Evolutionary conservation across 225 moss, liverwort and hornwort species (phyloP).

Genomic region (Pleurozium schreberi): DNA sequence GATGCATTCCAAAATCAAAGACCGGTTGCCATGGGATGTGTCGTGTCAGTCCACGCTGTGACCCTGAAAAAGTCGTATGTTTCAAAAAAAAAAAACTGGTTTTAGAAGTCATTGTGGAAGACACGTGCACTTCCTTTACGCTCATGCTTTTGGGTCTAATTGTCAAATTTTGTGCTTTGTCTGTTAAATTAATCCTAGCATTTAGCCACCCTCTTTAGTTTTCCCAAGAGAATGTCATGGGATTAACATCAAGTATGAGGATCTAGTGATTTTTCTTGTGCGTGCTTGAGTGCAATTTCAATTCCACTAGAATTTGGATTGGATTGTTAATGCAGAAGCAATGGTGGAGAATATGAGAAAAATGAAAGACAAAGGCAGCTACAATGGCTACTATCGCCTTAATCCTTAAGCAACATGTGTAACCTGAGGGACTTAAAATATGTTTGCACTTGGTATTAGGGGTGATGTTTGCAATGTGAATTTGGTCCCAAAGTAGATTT

Average conservation of each 20-base stretch:
- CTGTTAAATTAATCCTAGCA: not conserved
- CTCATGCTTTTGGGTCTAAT: not conserved
- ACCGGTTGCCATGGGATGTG: no score
- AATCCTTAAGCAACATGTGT: no score
- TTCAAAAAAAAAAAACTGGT: no score
- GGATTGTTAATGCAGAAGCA: not conserved
- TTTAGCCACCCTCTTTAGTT: not conserved
- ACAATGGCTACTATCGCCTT: no score
- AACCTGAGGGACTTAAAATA: fast-evolving
- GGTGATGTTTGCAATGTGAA: no score
- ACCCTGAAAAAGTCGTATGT: no score
- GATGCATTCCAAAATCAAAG: not conserved
- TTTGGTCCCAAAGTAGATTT: no score
- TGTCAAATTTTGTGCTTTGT: not conserved
- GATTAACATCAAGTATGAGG: not conserved
- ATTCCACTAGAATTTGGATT: not conserved
- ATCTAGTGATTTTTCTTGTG: not conserved
- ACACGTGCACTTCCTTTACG: not conserved
- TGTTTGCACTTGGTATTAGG: no score
- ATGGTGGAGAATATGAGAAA: not conserved
- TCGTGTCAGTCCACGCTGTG: no score
- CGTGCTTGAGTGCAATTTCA: not conserved
- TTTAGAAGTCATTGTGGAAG: not conserved
- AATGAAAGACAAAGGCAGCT: not conserved
- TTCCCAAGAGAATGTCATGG: not conserved